Conservation (phyloP, 352 stramenopile genomes). For the Pythium vanterpoolii region DNA sequence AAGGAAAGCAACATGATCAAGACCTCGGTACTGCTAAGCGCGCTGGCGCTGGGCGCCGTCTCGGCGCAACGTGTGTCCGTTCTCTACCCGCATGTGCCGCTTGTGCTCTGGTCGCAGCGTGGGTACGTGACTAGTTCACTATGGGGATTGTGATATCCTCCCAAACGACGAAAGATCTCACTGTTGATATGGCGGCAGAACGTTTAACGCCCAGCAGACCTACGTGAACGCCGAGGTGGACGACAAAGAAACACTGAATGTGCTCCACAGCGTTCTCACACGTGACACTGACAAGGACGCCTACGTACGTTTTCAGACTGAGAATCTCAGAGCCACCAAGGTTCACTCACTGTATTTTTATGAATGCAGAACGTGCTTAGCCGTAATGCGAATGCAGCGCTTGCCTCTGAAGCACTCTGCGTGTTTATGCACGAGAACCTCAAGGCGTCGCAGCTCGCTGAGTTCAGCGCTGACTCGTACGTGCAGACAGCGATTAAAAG, state of each 20-base stretch:
- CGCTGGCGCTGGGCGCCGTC: slow-evolving; percentile 10
- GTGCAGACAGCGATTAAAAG: slow-evolving; percentile 43
- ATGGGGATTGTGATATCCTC: not conserved
- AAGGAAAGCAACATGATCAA: slow-evolving; percentile 10
- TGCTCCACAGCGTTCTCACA: slow-evolving; percentile 28
- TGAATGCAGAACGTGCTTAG: slow-evolving; percentile 35
- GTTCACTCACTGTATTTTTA: not conserved
- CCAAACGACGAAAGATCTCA: not conserved
- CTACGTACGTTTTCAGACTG: slow-evolving; percentile 24
- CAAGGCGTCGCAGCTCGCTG: slow-evolving; percentile 36
- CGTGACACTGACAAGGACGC: slow-evolving; percentile 31
- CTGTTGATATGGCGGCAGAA: slow-evolving; percentile 23
- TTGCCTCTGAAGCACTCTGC: slow-evolving; percentile 46
- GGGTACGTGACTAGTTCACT: slow-evolving; percentile 35
- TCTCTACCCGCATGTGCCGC: slow-evolving; percentile 49
- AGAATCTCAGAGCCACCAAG: not conserved
- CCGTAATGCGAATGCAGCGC: slow-evolving; percentile 9
- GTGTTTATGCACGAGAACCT: slow-evolving; percentile 54
- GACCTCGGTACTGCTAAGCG: slow-evolving; percentile 13
- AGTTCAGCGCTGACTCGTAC: slow-evolving; percentile 39
- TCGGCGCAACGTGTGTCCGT: slow-evolving; percentile 18
- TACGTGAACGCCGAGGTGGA: slow-evolving; percentile 52
- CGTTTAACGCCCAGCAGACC: slow-evolving; percentile 37
- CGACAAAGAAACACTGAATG: slow-evolving; percentile 31
- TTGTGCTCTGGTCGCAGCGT: slow-evolving; percentile 64